phyloP scores from a whole-genome alignment of 768 basidiomycete species.

The Serendipita sp. region DNA sequence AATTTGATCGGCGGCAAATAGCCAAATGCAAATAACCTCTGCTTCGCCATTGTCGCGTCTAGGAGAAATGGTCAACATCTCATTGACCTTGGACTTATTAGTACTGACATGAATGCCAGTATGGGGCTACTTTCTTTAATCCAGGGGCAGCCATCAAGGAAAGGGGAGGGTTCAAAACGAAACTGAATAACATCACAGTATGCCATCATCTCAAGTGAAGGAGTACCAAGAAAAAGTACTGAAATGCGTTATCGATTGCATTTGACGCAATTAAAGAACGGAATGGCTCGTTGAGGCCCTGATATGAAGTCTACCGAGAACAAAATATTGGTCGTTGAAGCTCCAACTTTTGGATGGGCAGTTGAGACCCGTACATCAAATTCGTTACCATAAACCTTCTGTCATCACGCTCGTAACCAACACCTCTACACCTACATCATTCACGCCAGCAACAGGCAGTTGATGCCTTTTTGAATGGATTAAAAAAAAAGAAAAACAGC shows the following conservation, averaged over 20 bases:
- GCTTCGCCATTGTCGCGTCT: slow-evolving; percentile 79
- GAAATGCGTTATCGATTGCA: no score
- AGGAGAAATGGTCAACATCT: slow-evolving; percentile 1
- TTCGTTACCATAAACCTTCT: background rate
- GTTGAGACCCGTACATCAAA: background rate
- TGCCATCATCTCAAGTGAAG: background rate
- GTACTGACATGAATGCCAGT: slow-evolving; percentile 59
- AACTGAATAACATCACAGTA: background rate
- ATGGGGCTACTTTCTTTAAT: slow-evolving; percentile 67
- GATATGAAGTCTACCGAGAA: background rate
- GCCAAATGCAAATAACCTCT: slow-evolving; percentile 22
- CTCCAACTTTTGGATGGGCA: background rate
- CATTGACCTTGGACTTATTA: background rate
- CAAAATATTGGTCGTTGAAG: background rate
- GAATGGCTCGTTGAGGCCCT: slow-evolving; percentile 1
- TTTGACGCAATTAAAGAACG: background rate
- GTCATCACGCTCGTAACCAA: background rate
- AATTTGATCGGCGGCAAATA: no score
- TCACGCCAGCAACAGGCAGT: background rate
- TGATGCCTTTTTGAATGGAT: background rate
- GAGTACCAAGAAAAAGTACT: background rate
- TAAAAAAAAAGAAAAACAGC: background rate
- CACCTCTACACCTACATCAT: background rate
- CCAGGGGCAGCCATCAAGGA: slow-evolving; percentile 19
- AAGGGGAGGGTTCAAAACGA: background rate